phyloP scores from a whole-genome alignment of 1,139 yeast species.

The Diutina rugosa region DNA sequence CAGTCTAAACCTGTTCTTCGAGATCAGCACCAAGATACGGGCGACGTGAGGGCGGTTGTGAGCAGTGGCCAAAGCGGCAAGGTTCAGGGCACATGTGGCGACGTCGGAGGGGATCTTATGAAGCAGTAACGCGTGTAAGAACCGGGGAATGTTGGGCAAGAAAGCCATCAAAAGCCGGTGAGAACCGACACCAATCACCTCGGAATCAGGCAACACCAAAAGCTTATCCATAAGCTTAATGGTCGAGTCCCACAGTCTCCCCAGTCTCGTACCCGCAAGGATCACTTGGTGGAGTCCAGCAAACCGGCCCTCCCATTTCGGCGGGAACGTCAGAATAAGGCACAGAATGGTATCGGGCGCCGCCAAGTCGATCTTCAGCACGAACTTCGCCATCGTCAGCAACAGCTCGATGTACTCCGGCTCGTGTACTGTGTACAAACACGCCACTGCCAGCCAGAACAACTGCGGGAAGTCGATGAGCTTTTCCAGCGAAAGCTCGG shows the following conservation, averaged over 20 bases:
- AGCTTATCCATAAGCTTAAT: conserved; percentile 62
- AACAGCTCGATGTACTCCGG: conserved; percentile 84
- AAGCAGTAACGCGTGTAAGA: conserved; percentile 62
- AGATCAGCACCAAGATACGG: conserved; percentile 62
- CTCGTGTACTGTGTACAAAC: conserved; percentile 81
- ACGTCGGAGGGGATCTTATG: conserved; percentile 39
- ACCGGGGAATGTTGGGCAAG: conserved; percentile 72
- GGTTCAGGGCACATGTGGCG: conserved; percentile 41
- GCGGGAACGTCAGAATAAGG: conserved; percentile 77
- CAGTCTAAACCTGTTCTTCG: conserved; percentile 70
- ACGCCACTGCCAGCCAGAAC: conserved; percentile 94
- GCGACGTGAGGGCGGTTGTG: conserved; percentile 50
- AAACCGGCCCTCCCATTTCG: conserved; percentile 91
- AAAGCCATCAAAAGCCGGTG: conserved; percentile 60
- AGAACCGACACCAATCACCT: conserved; percentile 64
- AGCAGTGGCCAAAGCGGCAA: conserved; percentile 49
- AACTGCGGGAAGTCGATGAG: conserved; percentile 82
- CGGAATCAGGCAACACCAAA: conserved; percentile 55
- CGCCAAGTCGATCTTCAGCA: conserved; percentile 77
- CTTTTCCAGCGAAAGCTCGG: conserved; percentile 67
- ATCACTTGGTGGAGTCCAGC: conserved; percentile 77
- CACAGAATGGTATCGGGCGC: conserved; percentile 79
- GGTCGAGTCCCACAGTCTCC: conserved; percentile 70
- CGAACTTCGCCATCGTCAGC: conserved; percentile 68
- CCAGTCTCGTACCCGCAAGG: conserved; percentile 71